Base-by-base conservation (phyloP, 495 filamentous ascomycete genomes). In the Parachaetomium inaequale region DNA sequence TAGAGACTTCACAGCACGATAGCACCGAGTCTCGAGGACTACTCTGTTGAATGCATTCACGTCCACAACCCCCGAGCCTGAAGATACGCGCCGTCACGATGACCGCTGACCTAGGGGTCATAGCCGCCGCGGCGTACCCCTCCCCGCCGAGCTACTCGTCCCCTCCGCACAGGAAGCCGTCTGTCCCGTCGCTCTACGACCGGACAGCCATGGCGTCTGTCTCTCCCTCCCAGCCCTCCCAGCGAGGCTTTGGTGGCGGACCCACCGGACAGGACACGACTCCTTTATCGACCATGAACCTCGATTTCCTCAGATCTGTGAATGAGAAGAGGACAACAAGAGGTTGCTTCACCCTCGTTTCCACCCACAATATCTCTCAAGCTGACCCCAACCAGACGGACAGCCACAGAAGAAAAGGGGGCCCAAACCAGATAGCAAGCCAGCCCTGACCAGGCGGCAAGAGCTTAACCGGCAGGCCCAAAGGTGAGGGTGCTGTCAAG, bases 381-480 rank as follows among this genome's bases (percentile, higher is more conserved):
- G 61, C 70, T 64, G 50, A 31, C 34, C 17, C 34, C 7, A 23
- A 4, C 36, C 70, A 87, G 93, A 95, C 82, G 93, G 93, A 17
- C 86, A 94, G 66, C 80, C 89, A 25, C 86, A 90, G 4, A 98
- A 98, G 76, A 85, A 90, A 59, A 84, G 94, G 68, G 94, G 94
- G 3, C 94, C 94, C 0, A 98, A 98, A 68, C 94, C 94, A 28
- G 94, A 98, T 72, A 95, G 90, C 77, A 96, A 96, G 68, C 94
- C 94, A 4, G 92, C 94, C 51, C 75, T 95, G 66, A 98, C 93
- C n/a, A 81, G 93, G 42, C 83, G 93, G 51, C 94, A 98, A 69
- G 94, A 98, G 70, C 76, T 97, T 51, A 98, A 98, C 71, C 84
- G 94, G 58, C 93, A 97, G 77, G 94, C 94, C 29, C 94, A 98